Conservation (phyloP, 75 land plant genomes). For the Pinus albicaulis region DNA sequence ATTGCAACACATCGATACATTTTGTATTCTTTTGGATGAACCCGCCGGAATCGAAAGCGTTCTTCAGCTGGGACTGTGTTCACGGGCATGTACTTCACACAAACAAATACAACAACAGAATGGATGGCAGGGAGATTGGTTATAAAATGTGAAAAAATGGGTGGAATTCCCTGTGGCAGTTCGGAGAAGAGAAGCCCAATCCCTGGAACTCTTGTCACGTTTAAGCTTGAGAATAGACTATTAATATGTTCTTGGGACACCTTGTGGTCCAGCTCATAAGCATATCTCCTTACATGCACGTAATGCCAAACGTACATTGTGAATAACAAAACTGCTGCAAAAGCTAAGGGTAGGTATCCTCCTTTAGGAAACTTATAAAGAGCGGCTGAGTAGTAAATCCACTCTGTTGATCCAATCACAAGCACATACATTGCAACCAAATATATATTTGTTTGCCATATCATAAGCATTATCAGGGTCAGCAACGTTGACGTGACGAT, state of each 20-base stretch:
- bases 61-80: conserved; percentile 42
- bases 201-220: conserved; percentile 43
- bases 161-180: conserved; percentile 61
- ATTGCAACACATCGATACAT: conserved; percentile 59
- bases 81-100: conserved; percentile 56
- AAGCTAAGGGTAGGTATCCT: conserved; percentile 74
- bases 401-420: conserved; percentile 50
- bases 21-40: conserved; percentile 34
- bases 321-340: conserved; percentile 34
- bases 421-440: conserved; percentile 30
- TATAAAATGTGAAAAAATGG: conserved; percentile 55
- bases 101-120: conserved; percentile 54
- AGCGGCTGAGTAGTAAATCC: conserved; percentile 56
- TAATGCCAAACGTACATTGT: conserved; percentile 77
- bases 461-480: conserved; percentile 65
- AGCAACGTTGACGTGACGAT: conserved; percentile 54
- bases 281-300: conserved; percentile 42
- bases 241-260: conserved; percentile 11
- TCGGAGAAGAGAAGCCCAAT: conserved; percentile 63
- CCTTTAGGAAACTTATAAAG: conserved; percentile 76
- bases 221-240: too few relatives aligned
- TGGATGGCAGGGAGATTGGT: conserved; percentile 51
- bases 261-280: conserved; percentile 59
- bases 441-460: conserved; percentile 58
- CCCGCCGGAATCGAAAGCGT: conserved; percentile 49